These are phyloP conservation scores for Aspergillus quadricinctus DNA, from an alignment of 2,329 filamentous ascomycete genomes.

Conservation along the genomic window DNA sequence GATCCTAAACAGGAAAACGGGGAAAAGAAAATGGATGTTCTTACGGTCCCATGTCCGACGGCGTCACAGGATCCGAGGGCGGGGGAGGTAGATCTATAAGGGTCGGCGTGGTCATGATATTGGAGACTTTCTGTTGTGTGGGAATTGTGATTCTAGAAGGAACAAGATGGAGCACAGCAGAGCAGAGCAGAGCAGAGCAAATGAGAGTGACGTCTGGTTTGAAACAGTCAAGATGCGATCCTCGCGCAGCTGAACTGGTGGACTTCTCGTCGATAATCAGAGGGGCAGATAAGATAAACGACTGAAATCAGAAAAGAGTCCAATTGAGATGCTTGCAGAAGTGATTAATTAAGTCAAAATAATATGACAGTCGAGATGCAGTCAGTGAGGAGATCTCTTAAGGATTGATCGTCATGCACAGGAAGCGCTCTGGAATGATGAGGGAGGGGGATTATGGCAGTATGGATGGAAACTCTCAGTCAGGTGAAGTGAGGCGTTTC, in stretches of 20 bases:
- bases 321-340: not conserved
- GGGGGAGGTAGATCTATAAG: slow-evolving; percentile 81
- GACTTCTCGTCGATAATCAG: not conserved
- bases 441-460: not conserved
- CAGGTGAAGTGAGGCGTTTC: not conserved
- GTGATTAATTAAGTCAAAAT: too few species aligned
- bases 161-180: not conserved
- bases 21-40: slow-evolving; percentile 32
- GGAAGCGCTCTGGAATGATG: not conserved
- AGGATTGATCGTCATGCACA: not conserved
- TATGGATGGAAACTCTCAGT: not conserved
- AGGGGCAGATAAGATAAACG: not conserved
- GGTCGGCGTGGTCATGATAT: slow-evolving; percentile 52
- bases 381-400: not conserved
- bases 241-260: not conserved
- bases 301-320: not conserved
- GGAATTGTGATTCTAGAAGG: not conserved
- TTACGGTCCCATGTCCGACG: slow-evolving; percentile 80
- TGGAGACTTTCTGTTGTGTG: not conserved
- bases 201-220: not conserved
- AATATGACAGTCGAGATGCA: not conserved
- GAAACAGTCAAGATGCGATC: not conserved
- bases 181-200: not conserved
- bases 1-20: slow-evolving; percentile 8
- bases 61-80: slow-evolving; percentile 76